These are phyloP conservation scores for Populus euphratica DNA, from an alignment of 345 rosid species.

Conservation along the genomic window DNA sequence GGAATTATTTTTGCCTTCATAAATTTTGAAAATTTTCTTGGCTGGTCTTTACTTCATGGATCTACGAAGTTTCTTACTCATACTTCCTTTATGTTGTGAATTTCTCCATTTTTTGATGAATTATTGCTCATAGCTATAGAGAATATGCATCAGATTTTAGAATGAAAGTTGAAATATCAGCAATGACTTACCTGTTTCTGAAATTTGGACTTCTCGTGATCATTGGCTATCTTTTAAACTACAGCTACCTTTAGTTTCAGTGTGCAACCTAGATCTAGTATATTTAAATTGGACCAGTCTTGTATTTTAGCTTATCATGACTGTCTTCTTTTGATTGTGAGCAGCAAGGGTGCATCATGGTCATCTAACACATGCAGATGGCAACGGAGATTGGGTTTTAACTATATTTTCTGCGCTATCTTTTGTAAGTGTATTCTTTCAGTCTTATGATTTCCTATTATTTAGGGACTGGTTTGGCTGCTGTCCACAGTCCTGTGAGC, in stretches of 20 bases:
- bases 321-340: slow-evolving; percentile 14
- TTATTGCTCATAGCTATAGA: background rate
- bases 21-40: too few relatives aligned
- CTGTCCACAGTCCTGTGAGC: background rate
- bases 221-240: background rate
- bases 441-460: background rate
- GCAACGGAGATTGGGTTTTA: slow-evolving; percentile 96
- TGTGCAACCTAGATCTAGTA: background rate
- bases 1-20: too few relatives aligned
- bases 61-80: too few relatives aligned
- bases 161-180: background rate
- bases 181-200: background rate
- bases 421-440: slow-evolving; percentile 56
- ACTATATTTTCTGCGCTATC: slow-evolving; percentile 83
- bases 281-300: background rate
- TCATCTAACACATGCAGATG: slow-evolving; percentile 81
- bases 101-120: background rate
- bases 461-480: background rate
- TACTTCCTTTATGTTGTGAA: background rate
- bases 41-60: too few relatives aligned
- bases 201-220: background rate
- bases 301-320: background rate
- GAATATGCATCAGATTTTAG: background rate
- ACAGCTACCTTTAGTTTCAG: background rate
- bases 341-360: slow-evolving; percentile 93